Conservation (phyloP, 768 basidiomycete genomes). For the Agaricus subrufescens region DNA sequence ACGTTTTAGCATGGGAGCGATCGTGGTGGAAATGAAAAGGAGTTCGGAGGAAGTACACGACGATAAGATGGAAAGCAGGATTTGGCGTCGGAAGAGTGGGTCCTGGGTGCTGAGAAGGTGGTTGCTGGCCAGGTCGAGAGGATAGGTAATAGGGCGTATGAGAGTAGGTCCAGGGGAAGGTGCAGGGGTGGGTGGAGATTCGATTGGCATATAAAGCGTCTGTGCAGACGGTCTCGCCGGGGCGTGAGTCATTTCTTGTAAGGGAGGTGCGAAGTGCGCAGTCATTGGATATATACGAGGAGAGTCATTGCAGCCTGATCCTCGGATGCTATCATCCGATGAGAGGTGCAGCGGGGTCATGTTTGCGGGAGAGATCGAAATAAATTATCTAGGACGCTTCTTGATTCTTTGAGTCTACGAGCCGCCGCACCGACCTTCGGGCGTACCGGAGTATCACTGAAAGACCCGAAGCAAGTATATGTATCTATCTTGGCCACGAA, state of each 20-base stretch:
- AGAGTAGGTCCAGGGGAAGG: constrained; percentile 45
- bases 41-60: constrained; percentile 59
- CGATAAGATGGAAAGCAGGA: constrained; percentile 44
- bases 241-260: not conserved
- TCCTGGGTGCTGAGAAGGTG: constrained; percentile 18
- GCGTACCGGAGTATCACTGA: not conserved
- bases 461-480: not conserved
- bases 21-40: constrained; percentile 60
- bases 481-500: not conserved
- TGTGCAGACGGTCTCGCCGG: not conserved
- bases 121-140: constrained; percentile 12
- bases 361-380: not conserved
- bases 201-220: constrained; percentile 45
- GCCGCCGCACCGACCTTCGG: too few relatives aligned
- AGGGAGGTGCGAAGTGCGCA: not conserved
- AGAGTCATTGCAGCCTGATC: not conserved
- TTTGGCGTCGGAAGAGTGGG: constrained; percentile 41
- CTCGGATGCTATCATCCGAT: not conserved
- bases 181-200: constrained; percentile 58
- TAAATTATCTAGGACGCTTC: not conserved
- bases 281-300: not conserved
- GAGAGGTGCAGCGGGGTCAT: not conserved
- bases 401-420: not conserved
- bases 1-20: constrained; percentile 59
- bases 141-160: constrained; percentile 12